phyloP scores from a whole-genome alignment of 2,329 filamentous ascomycete species.

The Epichloe uncinata region DNA sequence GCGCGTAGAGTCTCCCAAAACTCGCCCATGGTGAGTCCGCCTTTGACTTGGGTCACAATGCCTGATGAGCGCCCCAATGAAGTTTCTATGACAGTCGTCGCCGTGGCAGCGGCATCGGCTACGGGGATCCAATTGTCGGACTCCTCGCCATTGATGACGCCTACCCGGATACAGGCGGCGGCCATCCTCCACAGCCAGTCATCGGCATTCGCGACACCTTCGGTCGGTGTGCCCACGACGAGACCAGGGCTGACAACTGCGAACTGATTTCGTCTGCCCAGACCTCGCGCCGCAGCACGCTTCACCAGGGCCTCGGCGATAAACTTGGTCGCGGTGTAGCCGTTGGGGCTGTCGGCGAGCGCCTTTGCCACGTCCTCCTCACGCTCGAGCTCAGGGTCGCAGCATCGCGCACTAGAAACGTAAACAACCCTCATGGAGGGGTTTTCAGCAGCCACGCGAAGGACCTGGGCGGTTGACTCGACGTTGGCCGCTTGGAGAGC shows the following conservation, averaged over 20 bases:
- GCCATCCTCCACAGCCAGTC: slow-evolving; percentile 11
- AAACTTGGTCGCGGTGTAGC: slow-evolving; percentile 12
- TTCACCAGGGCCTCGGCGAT: slow-evolving; percentile 9
- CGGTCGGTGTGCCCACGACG: slow-evolving; percentile 11
- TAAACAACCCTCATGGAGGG: slow-evolving; percentile 1
- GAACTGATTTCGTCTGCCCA: slow-evolving; percentile 1
- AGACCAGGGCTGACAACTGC: slow-evolving; percentile 4
- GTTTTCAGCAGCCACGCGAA: not conserved
- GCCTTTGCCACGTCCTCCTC: slow-evolving; percentile 4
- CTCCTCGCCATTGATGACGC: slow-evolving; percentile 7
- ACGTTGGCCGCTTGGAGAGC: slow-evolving; percentile 5
- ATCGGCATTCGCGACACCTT: slow-evolving; percentile 10
- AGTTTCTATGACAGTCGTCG: slow-evolving; percentile 4
- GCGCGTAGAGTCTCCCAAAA: slow-evolving; percentile 2
- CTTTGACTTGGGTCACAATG: slow-evolving; percentile 1
- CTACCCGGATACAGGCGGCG: slow-evolving; percentile 7
- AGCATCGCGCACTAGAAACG: not conserved
- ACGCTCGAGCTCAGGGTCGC: not conserved
- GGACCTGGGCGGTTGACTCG: slow-evolving; percentile 1
- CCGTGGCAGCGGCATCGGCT: slow-evolving; percentile 6
- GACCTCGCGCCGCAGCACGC: slow-evolving; percentile 7
- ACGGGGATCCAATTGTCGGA: slow-evolving; percentile 1
- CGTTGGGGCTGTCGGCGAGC: not conserved
- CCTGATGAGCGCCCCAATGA: not conserved
- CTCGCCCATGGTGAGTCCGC: slow-evolving; percentile 2